phyloP scores from a whole-genome alignment of 1,284 basidiomycete species.

The Fistulina hepatica region DNA sequence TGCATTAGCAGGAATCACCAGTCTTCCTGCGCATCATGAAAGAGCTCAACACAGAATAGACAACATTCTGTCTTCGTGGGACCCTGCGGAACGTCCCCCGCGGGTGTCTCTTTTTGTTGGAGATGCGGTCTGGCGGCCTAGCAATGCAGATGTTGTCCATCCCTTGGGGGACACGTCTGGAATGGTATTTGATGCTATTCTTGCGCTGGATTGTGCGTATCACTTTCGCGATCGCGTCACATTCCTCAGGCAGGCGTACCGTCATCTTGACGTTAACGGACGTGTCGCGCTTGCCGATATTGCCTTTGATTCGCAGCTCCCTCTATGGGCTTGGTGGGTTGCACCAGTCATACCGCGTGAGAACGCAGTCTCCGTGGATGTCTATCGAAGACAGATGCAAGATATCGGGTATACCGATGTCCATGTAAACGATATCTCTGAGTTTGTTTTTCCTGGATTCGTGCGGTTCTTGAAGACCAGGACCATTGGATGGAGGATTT shows the following conservation, averaged over 20 bases:
- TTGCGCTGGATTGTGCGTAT: slow-evolving; percentile 63
- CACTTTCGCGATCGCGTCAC: slow-evolving; percentile 46
- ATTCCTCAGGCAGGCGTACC: slow-evolving; percentile 39
- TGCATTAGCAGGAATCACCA: slow-evolving; percentile 50
- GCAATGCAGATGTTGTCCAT: slow-evolving; percentile 21
- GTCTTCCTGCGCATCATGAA: slow-evolving; percentile 37
- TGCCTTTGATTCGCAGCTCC: slow-evolving; percentile 18
- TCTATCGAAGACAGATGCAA: slow-evolving; percentile 37
- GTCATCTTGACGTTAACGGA: slow-evolving; percentile 38
- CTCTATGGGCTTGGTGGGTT: slow-evolving; percentile 21
- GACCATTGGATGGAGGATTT: slow-evolving; percentile 35
- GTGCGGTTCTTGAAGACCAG: slow-evolving; percentile 34
- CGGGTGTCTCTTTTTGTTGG: slow-evolving; percentile 29
- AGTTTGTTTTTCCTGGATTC: slow-evolving; percentile 52
- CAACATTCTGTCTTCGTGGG: slow-evolving; percentile 13
- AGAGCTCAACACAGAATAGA: slow-evolving; percentile 36
- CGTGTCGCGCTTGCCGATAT: slow-evolving; percentile 57
- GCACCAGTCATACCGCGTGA: slow-evolving; percentile 37
- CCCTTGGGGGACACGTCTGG: slow-evolving; percentile 29
- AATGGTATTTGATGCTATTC: slow-evolving; percentile 32
- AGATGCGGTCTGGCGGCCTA: slow-evolving; percentile 38
- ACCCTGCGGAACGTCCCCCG: slow-evolving; percentile 8
- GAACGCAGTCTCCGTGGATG: slow-evolving; percentile 39
- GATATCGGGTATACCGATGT: slow-evolving; percentile 46
- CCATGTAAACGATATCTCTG: slow-evolving; percentile 46